phyloP scores from a whole-genome alignment of 192 early-diverging fungal species.

The Thamnidium elegans region DNA sequence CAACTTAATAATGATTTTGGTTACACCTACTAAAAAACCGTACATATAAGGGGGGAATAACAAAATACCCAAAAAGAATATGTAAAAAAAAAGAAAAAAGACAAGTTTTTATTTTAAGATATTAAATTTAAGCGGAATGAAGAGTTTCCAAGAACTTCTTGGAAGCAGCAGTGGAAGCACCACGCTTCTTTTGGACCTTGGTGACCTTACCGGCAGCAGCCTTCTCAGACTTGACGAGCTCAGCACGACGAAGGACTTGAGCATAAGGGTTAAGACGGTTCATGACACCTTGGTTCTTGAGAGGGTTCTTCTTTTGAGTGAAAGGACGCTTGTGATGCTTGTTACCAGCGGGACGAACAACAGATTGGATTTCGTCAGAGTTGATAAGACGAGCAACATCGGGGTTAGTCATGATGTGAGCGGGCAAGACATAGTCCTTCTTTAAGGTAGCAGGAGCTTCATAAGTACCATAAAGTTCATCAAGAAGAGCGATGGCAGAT shows the following conservation, averaged over 20 bases:
- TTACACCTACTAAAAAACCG: too few relatives aligned
- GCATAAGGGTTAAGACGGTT: constrained; percentile 99
- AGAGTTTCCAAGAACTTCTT: constrained; percentile 38
- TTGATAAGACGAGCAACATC: constrained; percentile 95
- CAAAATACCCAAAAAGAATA: too few relatives aligned
- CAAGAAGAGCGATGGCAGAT: constrained; percentile 86
- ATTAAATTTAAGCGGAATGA: constrained; percentile 31
- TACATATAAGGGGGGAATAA: too few relatives aligned
- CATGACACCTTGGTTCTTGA: constrained; percentile 89
- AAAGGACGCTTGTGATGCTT: constrained; percentile 85
- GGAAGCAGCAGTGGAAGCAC: constrained; percentile 50
- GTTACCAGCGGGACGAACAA: constrained; percentile 81
- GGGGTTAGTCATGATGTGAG: constrained; percentile 85
- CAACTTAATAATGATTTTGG: too few relatives aligned
- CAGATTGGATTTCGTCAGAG: constrained; percentile 95
- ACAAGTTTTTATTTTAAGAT: neutral
- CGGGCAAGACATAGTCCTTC: constrained; percentile 86
- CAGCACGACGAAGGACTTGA: constrained; percentile 80
- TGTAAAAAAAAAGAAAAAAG: too few relatives aligned
- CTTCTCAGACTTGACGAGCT: constrained; percentile 59
- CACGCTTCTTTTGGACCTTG: constrained; percentile 44
- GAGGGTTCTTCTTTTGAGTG: constrained; percentile 99
- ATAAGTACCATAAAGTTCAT: constrained; percentile 90
- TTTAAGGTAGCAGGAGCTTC: constrained; percentile 77
- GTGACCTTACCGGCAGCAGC: constrained; percentile 50